Evolutionary conservation across 2,329 filamentous ascomycete genomes (phyloP).

Genomic region (Akanthomyces lecanii): DNA sequence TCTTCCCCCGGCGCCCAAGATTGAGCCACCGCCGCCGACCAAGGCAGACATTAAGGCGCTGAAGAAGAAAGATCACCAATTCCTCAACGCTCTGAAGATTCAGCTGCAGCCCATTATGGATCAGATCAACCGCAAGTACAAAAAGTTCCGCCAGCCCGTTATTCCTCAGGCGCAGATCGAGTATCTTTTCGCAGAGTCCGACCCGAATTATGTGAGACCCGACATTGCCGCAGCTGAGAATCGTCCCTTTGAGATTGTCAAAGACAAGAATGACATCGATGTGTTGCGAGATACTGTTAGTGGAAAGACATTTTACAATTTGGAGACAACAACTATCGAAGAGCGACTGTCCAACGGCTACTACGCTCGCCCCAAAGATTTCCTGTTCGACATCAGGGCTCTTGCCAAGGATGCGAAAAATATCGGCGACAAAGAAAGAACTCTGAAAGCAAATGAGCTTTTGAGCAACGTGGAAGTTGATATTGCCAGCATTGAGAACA

Average conservation of each 20-base stretch:
- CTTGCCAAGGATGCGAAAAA: constrained; percentile 81
- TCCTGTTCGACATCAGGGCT: constrained; percentile 79
- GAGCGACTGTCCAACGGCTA: constrained; percentile 95
- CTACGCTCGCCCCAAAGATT: constrained; percentile 87
- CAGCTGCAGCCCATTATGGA: constrained; percentile 94
- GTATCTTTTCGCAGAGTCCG: constrained; percentile 79
- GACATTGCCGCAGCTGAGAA: constrained; percentile 51
- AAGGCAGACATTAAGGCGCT: constrained; percentile 78
- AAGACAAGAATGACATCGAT: constrained; percentile 72
- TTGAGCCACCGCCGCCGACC: constrained; percentile 61
- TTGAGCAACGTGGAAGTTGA: constrained; percentile 92
- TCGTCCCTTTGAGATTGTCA: constrained; percentile 74
- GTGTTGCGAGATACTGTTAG: constrained; percentile 72
- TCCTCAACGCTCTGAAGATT: constrained; percentile 83
- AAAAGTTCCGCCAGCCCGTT: constrained; percentile 77
- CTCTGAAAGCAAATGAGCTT: constrained; percentile 86
- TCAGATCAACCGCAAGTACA: constrained; percentile 85
- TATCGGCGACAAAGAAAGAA: constrained; percentile 75
- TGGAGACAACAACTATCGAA: constrained; percentile 90
- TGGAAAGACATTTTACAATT: constrained; percentile 88
- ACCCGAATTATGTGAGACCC: constrained; percentile 64
- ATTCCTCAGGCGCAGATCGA: constrained; percentile 70
- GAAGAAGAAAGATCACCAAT: constrained; percentile 76
- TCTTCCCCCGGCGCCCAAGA: constrained; percentile 69
- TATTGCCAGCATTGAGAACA: constrained; percentile 68